phyloP scores from a whole-genome alignment of 1,284 basidiomycete genomes.

The Cutaneotrichosporon spelunceum region DNA sequence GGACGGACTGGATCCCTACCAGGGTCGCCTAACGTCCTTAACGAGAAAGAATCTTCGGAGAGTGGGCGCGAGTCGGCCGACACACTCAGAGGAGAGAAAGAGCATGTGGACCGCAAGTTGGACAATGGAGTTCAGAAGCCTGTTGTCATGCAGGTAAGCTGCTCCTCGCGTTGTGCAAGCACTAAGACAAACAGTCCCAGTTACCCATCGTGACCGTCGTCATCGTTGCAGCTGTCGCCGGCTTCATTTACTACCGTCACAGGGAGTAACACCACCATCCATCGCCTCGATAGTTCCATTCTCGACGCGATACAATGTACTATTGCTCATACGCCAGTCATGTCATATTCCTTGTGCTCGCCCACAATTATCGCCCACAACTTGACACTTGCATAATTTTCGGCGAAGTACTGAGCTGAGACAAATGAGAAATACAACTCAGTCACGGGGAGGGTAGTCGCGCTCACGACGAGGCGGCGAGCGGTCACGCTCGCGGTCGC shows the following conservation, averaged over 20 bases:
- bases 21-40: neutral
- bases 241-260: conserved; percentile 40
- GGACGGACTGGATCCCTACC: neutral
- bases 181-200: conserved; percentile 3
- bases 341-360: conserved; percentile 4
- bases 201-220: conserved; percentile 40
- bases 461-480: conserved; percentile 24
- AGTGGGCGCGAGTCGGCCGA: conserved; percentile 44
- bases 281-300: neutral
- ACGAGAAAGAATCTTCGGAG: conserved; percentile 35
- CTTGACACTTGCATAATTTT: neutral
- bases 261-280: conserved; percentile 21
- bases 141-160: neutral
- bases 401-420: neutral
- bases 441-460: conserved; percentile 13
- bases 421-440: neutral
- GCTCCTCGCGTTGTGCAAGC: neutral
- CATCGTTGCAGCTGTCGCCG: conserved; percentile 42
- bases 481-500: conserved; percentile 17
- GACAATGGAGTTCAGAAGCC: conserved; percentile 9
- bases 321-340: conserved; percentile 3
- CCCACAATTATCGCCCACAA: neutral
- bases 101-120: conserved; percentile 14
- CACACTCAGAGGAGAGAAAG: conserved; percentile 36
- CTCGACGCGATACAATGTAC: conserved; percentile 2